phyloP scores from a whole-genome alignment of 257 asterid genomes.

The Ehretia macrophylla region DNA sequence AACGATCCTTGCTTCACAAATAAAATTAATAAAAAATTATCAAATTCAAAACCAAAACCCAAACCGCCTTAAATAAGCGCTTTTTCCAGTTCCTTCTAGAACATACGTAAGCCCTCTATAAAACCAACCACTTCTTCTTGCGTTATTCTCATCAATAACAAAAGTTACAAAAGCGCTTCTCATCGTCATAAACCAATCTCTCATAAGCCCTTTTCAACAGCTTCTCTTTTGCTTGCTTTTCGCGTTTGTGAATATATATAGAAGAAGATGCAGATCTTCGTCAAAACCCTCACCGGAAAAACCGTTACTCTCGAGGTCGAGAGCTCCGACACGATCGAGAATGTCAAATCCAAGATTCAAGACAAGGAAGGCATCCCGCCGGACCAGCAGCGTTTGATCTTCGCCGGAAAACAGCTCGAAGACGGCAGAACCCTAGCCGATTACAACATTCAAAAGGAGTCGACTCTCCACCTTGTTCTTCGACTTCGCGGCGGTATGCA shows the following conservation, averaged over 20 bases:
- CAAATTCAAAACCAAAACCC: too few relatives aligned
- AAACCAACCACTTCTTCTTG: too few relatives aligned
- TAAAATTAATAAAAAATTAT: too few relatives aligned
- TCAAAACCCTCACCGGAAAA: constrained; percentile 41
- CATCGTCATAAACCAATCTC: too few relatives aligned
- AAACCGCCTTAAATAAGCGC: too few relatives aligned
- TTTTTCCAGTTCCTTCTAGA: too few relatives aligned
- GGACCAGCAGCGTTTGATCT: constrained; percentile 15
- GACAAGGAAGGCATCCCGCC: constrained; percentile 15
- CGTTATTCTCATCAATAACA: too few relatives aligned
- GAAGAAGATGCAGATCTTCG: constrained; percentile 23
- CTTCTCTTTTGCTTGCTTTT: background rate
- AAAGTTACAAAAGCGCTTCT: too few relatives aligned
- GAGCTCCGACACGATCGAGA: constrained; percentile 14
- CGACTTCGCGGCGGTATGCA: constrained; percentile 19
- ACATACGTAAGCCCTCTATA: too few relatives aligned
- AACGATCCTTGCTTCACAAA: too few relatives aligned
- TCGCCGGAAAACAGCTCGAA: constrained; percentile 13
- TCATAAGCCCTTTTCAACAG: too few relatives aligned
- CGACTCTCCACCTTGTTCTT: constrained; percentile 13
- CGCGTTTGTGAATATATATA: background rate
- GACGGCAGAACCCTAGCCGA: constrained; percentile 15
- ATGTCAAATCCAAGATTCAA: constrained; percentile 15
- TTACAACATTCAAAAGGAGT: constrained; percentile 15
- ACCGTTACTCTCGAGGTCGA: constrained; percentile 18